Evolutionary conservation across 208 protist species (phyloP).

Genomic region (Balamuthia mandrillaris): DNA sequence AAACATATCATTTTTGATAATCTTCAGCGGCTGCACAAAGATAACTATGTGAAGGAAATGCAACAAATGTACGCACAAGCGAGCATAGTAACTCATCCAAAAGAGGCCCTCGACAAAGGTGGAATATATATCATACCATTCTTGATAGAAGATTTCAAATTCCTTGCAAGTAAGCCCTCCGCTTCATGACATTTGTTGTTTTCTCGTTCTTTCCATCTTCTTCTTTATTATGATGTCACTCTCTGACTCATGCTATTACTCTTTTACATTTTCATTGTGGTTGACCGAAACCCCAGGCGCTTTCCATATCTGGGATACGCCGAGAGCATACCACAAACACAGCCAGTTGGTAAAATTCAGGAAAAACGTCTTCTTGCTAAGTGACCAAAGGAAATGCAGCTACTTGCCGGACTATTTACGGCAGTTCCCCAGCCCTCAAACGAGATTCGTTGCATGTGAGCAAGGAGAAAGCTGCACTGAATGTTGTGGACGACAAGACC

Average conservation of each 20-base stretch:
- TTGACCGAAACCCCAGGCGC: neutral
- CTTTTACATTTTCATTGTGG: no score
- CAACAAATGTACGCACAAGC: neutral
- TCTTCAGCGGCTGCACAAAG: neutral
- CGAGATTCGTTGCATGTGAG: no score
- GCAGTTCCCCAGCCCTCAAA: no score
- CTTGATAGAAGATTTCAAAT: neutral
- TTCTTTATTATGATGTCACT: neutral
- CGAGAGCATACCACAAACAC: neutral
- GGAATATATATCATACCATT: neutral
- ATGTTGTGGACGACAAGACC: no score
- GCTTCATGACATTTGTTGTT: neutral
- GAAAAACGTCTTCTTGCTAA: no score
- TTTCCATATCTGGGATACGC: neutral
- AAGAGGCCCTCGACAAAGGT: neutral
- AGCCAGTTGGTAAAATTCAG: neutral
- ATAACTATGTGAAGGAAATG: neutral
- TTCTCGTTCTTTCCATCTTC: neutral
- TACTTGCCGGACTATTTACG: no score
- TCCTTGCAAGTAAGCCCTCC: neutral
- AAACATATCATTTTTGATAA: neutral
- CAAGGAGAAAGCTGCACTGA: no score
- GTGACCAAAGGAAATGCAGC: no score
- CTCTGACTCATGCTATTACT: neutral
- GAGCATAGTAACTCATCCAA: neutral